A percentile compares a stretch with the other conserved stretches of the same genome.
phyloP scores from a whole-genome alignment of 2,329 filamentous ascomycete species.

The Alternaria solani region DNA sequence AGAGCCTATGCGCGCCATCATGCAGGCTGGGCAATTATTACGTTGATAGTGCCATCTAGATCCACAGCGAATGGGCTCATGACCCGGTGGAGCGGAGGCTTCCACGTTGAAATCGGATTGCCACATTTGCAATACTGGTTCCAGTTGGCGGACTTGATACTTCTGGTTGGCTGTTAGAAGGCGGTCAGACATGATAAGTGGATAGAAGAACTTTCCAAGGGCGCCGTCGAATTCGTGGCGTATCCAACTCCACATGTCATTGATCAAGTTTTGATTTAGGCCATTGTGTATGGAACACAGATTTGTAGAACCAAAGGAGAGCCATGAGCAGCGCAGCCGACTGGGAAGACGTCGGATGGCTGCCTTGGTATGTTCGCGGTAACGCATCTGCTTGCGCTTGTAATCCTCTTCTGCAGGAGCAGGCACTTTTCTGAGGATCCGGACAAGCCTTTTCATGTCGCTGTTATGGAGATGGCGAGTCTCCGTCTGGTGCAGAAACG shows the following conservation, averaged over 20 bases:
- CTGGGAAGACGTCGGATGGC: conserved; percentile 33
- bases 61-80: conserved; percentile 23
- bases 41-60: conserved; percentile 33
- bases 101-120: conserved; percentile 23
- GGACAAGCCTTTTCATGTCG: conserved; percentile 38
- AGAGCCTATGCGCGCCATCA: conserved; percentile 40
- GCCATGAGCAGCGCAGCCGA: conserved; percentile 29
- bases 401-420: neutral
- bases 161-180: conserved; percentile 29
- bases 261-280: conserved; percentile 29
- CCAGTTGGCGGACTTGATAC: conserved; percentile 31
- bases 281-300: conserved; percentile 38
- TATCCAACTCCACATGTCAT: conserved; percentile 35
- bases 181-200: conserved; percentile 29
- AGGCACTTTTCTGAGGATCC: conserved; percentile 26
- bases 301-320: conserved; percentile 15
- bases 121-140: conserved; percentile 42
- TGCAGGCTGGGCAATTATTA: conserved; percentile 40
- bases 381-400: conserved; percentile 2
- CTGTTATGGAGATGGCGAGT: conserved; percentile 27
- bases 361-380: conserved; percentile 18
- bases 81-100: conserved; percentile 25
- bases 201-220: conserved; percentile 38
- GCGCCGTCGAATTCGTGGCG: conserved; percentile 32
- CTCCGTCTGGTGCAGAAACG: conserved; percentile 19